Base-by-base conservation (phyloP, 768 basidiomycete genomes). In the Cyathus striatus region DNA sequence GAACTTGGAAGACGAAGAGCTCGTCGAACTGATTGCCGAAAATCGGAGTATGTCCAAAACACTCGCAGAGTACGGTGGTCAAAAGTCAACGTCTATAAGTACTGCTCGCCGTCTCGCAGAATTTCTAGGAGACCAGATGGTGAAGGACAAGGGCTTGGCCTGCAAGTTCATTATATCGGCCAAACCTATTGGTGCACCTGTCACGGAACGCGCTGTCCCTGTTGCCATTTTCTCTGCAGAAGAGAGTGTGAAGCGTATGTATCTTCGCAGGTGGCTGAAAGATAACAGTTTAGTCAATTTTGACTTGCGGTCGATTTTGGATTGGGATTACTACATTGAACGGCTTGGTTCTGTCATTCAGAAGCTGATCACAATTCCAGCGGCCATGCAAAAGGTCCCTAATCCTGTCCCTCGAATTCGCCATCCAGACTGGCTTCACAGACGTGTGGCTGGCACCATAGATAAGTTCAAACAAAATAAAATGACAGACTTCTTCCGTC, bases 401-500 rank as follows among this genome's bases (percentile, higher is more conserved):
- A 99, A 99, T 58, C 96, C 96, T 4, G 96, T 98, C 4, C 90
- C 95, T 7, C 83, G 96, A 22, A 85, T 98, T 48, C 83, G 83
- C 20, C 96, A 99, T 65, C 96, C 96, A 0, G 96, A 99, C 59
- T 98, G 96, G 96, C 71, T 99, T 35, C 86, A 89, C 63, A 84
- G 88, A 35, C 77, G 96, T 35, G 90, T 98, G 9, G 86, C 85
- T 12, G 88, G 84, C 10, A 78, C 85, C 13, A 80, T 93, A 32
- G 95, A 98, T 72, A 96, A 91, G 65, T 97, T 98, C 70, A 93
- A 90, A 60, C 96, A 99, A 62, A 95, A 97, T 64, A 97, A 94
- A 64, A 69, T 99, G 39, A 94, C 92, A 0, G 92, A 97, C 53
- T 97, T 98, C 69, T 98, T 99, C 67, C 74, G 66, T 44, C 64